Percentiles rank a stretch among this genome's conserved stretches.
Conservation (phyloP, 768 basidiomycete genomes). For the Termitomyces titanicus region DNA sequence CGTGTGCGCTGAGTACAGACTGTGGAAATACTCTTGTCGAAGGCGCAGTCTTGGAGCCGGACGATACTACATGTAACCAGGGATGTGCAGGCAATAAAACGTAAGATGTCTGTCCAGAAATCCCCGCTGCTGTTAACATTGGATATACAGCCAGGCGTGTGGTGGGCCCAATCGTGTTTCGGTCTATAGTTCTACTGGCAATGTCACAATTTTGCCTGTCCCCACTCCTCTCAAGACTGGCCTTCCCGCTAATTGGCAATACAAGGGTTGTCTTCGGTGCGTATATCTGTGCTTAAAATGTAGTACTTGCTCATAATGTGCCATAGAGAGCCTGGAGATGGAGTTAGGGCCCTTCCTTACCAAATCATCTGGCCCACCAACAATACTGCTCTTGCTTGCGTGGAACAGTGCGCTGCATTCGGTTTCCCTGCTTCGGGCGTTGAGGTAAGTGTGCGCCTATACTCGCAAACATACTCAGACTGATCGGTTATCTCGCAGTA, state of each 20-base stretch:
- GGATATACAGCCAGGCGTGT: slow-evolving; percentile 51
- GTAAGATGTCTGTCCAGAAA: slow-evolving; percentile 33
- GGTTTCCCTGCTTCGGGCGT: slow-evolving; percentile 71
- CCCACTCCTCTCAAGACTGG: slow-evolving; percentile 51
- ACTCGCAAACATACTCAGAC: not conserved
- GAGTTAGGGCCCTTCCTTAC: slow-evolving; percentile 51
- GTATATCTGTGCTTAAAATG: slow-evolving; percentile 14
- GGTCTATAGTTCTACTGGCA: slow-evolving; percentile 53
- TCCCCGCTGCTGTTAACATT: slow-evolving; percentile 1
- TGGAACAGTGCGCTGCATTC: slow-evolving; percentile 64
- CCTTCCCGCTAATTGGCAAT: slow-evolving; percentile 62
- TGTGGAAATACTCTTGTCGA: slow-evolving; percentile 67
- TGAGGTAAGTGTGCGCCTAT: slow-evolving; percentile 32
- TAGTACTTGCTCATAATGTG: not conserved
- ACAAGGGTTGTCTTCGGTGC: slow-evolving; percentile 66
- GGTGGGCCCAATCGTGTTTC: slow-evolving; percentile 74
- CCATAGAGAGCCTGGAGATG: slow-evolving; percentile 42
- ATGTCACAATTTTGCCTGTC: slow-evolving; percentile 53
- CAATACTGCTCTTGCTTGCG: slow-evolving; percentile 62
- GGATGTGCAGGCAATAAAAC: slow-evolving; percentile 65
- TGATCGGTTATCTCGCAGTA: slow-evolving; percentile 29
- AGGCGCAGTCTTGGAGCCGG: slow-evolving; percentile 49
- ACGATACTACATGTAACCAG: slow-evolving; percentile 63
- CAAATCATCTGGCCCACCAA: slow-evolving; percentile 56
- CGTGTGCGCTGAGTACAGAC: slow-evolving; percentile 32